Evolutionary conservation across 2,329 filamentous ascomycete genomes (phyloP), one percentile per base, ranked within the genome.

Genomic region (Neurospora crassa): DNA sequence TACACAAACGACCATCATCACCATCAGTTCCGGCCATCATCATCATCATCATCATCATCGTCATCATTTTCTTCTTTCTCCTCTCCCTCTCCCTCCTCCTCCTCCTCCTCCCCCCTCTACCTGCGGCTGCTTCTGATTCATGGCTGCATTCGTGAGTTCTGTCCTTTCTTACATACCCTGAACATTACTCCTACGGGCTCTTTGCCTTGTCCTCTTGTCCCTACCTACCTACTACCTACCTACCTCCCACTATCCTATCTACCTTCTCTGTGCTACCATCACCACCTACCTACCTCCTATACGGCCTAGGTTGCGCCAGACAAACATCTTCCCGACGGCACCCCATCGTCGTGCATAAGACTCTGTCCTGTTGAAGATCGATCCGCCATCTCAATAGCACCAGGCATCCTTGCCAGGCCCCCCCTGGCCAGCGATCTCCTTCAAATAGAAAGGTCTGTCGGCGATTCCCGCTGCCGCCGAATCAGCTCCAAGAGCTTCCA

Each of bases 111-210:
- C 34, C 34, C 37, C 68, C 63, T 68, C 34, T 42, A 68, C 42
- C 47, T 29, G 68, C 67, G 34, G 40, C 63, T 71, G 70, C 70
- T 72, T 53, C 71, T 73, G 43, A 75, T 74, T 71, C 34, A 74
- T 78, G 77, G 77, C 77, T 77, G 77, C 77, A 75, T 77, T 82
- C 72, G 80, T 82, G 77, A 80, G 80, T 80, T 69, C 40, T 40
- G 37, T 53, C 69, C 59, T 45, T 70, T 53, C 68, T 72, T 71
- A 34, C 72, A 68, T 70, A 37, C 37, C 42, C 42, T 67, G 29
- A 63, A 63, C 16, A 63, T 16, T 63, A 53, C 67, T 45, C 34
- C 40, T 59, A 24, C 43, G 69, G 41, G 47, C 47, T n/a, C 41
- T 43, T 34, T 63, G 53, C 53, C 18, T 63, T 40, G 16, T 37